Evolutionary conservation across 257 asterid genomes (phyloP), one percentile per base, ranked within the genome.

Genomic region (Jasminum sambac): DNA sequence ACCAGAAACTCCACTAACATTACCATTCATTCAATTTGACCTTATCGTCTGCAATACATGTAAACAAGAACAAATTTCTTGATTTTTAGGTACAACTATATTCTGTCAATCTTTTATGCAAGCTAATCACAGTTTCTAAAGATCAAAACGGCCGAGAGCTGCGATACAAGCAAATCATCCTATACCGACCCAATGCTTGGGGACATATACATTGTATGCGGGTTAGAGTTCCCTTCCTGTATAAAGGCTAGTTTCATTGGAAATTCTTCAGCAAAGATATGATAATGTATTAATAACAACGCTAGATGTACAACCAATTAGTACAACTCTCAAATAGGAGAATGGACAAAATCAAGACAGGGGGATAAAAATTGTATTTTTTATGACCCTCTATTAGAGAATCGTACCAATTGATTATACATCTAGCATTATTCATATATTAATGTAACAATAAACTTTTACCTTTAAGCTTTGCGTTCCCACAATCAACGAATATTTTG

Each of bases 391-490:
- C n/a, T n/a, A n/a, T n/a, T n/a, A n/a, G n/a, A n/a, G n/a, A n/a
- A n/a, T n/a, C n/a, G n/a, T n/a, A n/a, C n/a, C n/a, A n/a, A n/a
- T n/a, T n/a, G n/a, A n/a, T n/a, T n/a, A n/a, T n/a, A n/a, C n/a
- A n/a, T n/a, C n/a, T n/a, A n/a, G n/a, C n/a, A n/a, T n/a, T n/a
- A n/a, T n/a, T n/a, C n/a, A n/a, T n/a, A n/a, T n/a, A n/a, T 40
- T 24, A 48, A 24, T n/a, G 25, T 39, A 40, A 26, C 17, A 25
- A 21, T 24, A 44, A 63, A 68, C 41, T 52, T 60, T 26, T 75
- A 72, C 75, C 79, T 72, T 80, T 67, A 65, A 42, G 69, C 52
- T 16, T 16, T 48, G 62, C 11, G n/a, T 61, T 36, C 23, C 41
- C 46, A 71, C 68, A 44, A 57, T 64, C 73, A 19, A 63, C 37